Conservation (phyloP, 768 basidiomycete species). For the Candolleomyces eurysporus region DNA sequence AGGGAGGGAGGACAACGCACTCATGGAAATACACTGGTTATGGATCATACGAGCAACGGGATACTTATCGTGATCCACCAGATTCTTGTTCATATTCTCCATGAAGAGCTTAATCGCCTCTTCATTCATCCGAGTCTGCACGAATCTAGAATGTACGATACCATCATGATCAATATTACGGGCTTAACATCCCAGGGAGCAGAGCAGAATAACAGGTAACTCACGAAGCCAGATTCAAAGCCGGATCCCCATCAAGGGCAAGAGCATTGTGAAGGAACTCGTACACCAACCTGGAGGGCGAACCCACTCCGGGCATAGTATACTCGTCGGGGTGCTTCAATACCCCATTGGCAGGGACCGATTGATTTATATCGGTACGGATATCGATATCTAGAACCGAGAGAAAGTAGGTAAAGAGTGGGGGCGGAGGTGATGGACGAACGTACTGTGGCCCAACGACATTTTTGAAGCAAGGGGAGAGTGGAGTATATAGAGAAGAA, state of each 20-base stretch:
- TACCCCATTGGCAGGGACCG: constrained; percentile 50
- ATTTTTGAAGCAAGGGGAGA: constrained; percentile 20
- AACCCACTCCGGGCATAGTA: constrained; percentile 40
- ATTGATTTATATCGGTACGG: not conserved
- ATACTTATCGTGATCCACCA: constrained; percentile 66
- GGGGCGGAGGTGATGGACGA: too few species aligned
- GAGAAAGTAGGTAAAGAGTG: too few species aligned
- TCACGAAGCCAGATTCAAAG: constrained; percentile 62
- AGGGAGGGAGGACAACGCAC: constrained; percentile 25
- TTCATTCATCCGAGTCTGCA: constrained; percentile 59
- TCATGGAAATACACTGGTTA: constrained; percentile 54
- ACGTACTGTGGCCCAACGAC: constrained; percentile 38
- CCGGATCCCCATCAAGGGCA: constrained; percentile 53
- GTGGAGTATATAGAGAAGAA: too few species aligned
- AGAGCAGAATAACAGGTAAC: constrained; percentile 20
- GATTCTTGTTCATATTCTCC: constrained; percentile 65
- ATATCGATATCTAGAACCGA: too few species aligned
- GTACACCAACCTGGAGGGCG: constrained; percentile 43
- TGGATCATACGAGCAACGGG: constrained; percentile 54
- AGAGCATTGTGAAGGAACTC: constrained; percentile 56
- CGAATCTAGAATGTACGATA: constrained; percentile 29
- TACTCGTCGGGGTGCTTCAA: constrained; percentile 39
- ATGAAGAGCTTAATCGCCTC: constrained; percentile 53
- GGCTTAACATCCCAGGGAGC: not conserved
- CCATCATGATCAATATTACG: too few species aligned